Conservation (phyloP, 805 yeast species). For the Suhomyces kilbournensis region DNA sequence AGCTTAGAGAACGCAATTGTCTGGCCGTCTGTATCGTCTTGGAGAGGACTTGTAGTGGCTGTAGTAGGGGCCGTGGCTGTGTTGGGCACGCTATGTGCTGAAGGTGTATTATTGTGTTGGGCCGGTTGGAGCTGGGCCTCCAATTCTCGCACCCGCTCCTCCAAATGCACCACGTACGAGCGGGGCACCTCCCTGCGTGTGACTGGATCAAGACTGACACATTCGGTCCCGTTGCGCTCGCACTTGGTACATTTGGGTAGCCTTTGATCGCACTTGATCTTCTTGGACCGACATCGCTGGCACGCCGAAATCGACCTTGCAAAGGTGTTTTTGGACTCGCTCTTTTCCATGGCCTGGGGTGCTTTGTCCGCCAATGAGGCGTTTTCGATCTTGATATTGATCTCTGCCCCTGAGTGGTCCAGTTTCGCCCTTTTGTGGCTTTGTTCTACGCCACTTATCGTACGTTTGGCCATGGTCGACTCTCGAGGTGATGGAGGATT, state of each 20-base stretch:
- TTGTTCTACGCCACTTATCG: neutral
- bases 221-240: constrained; percentile 61
- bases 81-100: neutral
- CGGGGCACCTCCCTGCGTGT: constrained; percentile 86
- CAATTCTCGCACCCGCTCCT: constrained; percentile 57
- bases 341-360: neutral
- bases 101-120: neutral
- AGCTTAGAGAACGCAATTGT: constrained; percentile 69
- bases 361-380: neutral
- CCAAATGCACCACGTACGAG: constrained; percentile 70
- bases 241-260: constrained; percentile 68
- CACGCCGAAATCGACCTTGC: constrained; percentile 74
- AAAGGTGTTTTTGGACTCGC: neutral
- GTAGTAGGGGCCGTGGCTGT: neutral
- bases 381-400: neutral
- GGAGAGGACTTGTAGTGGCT: neutral
- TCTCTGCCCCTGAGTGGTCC: neutral
- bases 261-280: constrained; percentile 64
- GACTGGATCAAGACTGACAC: constrained; percentile 83
- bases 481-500: neutral
- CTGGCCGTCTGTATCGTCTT: neutral
- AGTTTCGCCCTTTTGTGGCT: neutral
- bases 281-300: constrained; percentile 70
- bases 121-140: constrained; percentile 41
- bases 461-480: constrained; percentile 1